phyloP scores from a whole-genome alignment of 2,329 filamentous ascomycete species.

The Colletotrichum lindemuthianum region DNA sequence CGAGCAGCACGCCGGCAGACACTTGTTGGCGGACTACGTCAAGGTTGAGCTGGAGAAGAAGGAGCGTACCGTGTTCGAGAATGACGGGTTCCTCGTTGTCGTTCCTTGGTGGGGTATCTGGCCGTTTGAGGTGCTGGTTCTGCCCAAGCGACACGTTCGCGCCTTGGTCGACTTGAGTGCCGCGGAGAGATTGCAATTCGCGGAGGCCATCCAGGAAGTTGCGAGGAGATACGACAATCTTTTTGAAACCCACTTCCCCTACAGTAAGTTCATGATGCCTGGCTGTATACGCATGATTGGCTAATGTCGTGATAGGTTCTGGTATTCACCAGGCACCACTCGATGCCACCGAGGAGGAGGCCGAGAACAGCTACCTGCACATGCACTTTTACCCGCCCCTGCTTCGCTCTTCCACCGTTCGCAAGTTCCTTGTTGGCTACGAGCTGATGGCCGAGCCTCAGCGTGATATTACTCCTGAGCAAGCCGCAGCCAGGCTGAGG shows the following conservation, averaged over 20 bases:
- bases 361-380: constrained; percentile 90
- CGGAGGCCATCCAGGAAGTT: constrained; percentile 87
- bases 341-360: constrained; percentile 81
- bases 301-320: constrained; percentile 67
- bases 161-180: constrained; percentile 83
- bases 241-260: constrained; percentile 96
- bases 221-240: constrained; percentile 95
- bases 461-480: constrained; percentile 96
- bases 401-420: constrained; percentile 89
- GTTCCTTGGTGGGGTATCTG: constrained; percentile 98
- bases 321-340: constrained; percentile 96
- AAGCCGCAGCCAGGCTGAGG: constrained; percentile 83
- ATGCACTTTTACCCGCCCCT: constrained; percentile 98
- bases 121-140: constrained; percentile 95
- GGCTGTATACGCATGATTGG: neutral
- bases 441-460: constrained; percentile 98
- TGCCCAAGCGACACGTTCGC: constrained; percentile 85
- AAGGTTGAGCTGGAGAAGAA: constrained; percentile 82
- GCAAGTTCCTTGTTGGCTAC: constrained; percentile 96
- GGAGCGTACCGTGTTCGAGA: constrained; percentile 90
- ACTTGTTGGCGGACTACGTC: constrained; percentile 89
- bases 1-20: constrained; percentile 73
- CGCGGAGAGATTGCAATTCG: constrained; percentile 77
- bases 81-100: constrained; percentile 83
- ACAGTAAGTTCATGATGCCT: constrained; percentile 67